Evolutionary conservation across 768 basidiomycete genomes (phyloP).

Genomic region (Fistulinella prunicolor): DNA sequence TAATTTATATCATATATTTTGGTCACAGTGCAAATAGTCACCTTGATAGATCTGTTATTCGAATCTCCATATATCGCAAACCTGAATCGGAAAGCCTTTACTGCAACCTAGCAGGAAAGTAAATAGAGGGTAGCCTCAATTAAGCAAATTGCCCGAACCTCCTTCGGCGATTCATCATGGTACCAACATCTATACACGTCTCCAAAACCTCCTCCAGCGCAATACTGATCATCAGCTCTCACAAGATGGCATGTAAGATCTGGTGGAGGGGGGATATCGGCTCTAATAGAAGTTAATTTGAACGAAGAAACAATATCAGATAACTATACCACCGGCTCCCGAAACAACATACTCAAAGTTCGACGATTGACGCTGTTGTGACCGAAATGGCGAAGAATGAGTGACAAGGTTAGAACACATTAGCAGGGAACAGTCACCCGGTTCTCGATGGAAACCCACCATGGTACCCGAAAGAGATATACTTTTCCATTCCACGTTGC

Average conservation of each 20-base stretch:
- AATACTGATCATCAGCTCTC: background rate
- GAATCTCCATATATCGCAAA: slow-evolving; percentile 2
- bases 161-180: background rate
- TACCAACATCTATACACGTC: slow-evolving; percentile 13
- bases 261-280: too few relatives aligned
- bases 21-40: background rate
- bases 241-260: slow-evolving; percentile 6
- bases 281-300: too few relatives aligned
- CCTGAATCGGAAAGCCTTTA: slow-evolving; percentile 17
- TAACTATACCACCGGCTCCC: too few relatives aligned
- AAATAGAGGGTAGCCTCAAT: background rate
- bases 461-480: background rate
- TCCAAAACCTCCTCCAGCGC: slow-evolving; percentile 6
- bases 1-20: background rate
- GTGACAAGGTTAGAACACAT: too few relatives aligned
- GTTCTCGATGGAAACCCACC: background rate
- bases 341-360: too few relatives aligned
- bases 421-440: background rate
- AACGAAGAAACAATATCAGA: too few relatives aligned
- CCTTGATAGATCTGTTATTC: background rate
- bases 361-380: too few relatives aligned
- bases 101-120: slow-evolving; percentile 12
- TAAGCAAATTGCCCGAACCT: background rate
- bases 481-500: background rate
- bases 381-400: background rate